Evolutionary conservation across 2,329 filamentous ascomycete species (phyloP).

Genomic region (Monosporascus cannonballus): DNA sequence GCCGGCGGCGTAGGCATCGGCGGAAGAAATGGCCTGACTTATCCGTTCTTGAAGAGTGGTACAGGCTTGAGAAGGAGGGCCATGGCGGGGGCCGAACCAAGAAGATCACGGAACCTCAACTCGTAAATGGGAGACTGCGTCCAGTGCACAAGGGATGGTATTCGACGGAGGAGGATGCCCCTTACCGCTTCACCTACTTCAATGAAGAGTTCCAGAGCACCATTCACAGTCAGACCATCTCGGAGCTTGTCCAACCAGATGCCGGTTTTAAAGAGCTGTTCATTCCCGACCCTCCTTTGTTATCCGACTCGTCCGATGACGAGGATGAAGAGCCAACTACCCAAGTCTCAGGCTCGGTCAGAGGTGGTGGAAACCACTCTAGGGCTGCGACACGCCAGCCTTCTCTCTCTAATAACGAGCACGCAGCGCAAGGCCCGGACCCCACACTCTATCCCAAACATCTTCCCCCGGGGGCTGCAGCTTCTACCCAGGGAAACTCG

Average conservation of each 20-base stretch:
- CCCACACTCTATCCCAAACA: constrained; percentile 9
- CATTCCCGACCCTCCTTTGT: constrained; percentile 72
- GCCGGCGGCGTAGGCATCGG: constrained; percentile 43
- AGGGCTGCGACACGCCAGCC: constrained; percentile 40
- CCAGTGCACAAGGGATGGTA: constrained; percentile 80
- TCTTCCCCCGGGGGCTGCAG: constrained; percentile 6
- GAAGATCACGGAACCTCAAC: constrained; percentile 87
- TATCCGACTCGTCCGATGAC: constrained; percentile 67
- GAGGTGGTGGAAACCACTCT: constrained; percentile 32
- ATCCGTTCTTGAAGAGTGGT: constrained; percentile 81
- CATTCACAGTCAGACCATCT: constrained; percentile 92
- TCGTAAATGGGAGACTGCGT: constrained; percentile 82
- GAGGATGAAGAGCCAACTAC: constrained; percentile 47
- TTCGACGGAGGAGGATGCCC: constrained; percentile 78
- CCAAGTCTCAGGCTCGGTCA: constrained; percentile 19
- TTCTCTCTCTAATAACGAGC: constrained; percentile 30
- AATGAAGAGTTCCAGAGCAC: constrained; percentile 96
- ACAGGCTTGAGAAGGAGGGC: constrained; percentile 80
- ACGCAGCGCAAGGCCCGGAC: constrained; percentile 9
- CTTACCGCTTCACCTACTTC: constrained; percentile 97
- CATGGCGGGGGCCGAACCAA: constrained; percentile 80
- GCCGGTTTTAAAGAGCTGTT: constrained; percentile 83
- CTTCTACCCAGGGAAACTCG: constrained; percentile 14
- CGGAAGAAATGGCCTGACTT: constrained; percentile 82
- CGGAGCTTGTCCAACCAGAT: constrained; percentile 82